These are phyloP conservation scores for Wilcoxina mikolae DNA, from an alignment of 495 filamentous ascomycete species.

Conservation along the genomic window DNA sequence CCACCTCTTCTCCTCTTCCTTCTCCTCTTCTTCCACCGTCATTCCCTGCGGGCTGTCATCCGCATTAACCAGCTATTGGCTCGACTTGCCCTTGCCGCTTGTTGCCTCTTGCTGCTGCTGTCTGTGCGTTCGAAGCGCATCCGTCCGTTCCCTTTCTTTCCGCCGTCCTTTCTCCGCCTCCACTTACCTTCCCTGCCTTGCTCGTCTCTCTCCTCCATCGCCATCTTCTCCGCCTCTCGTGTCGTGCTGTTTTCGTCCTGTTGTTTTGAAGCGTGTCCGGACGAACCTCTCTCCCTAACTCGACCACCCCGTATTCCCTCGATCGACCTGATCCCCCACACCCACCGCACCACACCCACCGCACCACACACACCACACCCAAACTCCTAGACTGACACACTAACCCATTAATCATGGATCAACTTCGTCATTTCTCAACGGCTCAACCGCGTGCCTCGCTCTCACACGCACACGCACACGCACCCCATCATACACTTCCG, in stretches of 20 bases:
- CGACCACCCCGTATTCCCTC: constrained; percentile 7
- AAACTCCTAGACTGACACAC: not conserved
- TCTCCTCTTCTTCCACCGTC: not conserved
- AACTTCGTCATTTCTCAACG: not conserved
- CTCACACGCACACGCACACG: not conserved
- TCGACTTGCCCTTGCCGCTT: not conserved
- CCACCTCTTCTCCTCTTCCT: not conserved
- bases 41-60: not conserved
- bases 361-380: not conserved
- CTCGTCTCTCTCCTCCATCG: constrained; percentile 4
- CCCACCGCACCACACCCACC: not conserved
- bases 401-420: not conserved
- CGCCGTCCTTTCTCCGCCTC: constrained; percentile 5
- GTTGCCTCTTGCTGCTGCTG: constrained; percentile 2
- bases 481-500: not conserved
- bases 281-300: constrained; percentile 7
- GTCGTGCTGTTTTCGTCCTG: not conserved
- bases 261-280: too few relatives aligned
- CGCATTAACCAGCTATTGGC: not conserved
- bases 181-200: constrained; percentile 1
- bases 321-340: too few relatives aligned
- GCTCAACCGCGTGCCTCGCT: not conserved
- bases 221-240: constrained; percentile 3
- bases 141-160: constrained; percentile 6
- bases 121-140: not conserved